Evolutionary conservation across 108 stramenopile species (phyloP).

Genomic region (Hondaea fermentalgiana): DNA sequence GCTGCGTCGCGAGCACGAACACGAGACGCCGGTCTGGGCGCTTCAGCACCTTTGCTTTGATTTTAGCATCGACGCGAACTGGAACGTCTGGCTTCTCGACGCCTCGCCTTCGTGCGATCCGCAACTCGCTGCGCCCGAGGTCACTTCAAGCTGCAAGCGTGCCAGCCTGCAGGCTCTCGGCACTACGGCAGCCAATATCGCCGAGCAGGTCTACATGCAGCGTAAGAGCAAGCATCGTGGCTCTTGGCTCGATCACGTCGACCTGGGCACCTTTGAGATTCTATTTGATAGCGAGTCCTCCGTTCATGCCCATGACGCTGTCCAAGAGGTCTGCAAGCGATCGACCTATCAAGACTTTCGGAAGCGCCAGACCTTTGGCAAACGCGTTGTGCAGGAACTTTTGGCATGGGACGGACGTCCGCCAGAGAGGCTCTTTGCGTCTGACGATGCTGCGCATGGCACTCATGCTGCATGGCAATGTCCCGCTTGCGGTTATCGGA

Average conservation of each 20-base stretch:
- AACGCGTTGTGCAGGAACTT: background rate
- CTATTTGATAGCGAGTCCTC: background rate
- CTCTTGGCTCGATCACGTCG: background rate
- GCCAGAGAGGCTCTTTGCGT: background rate
- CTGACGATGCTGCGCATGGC: background rate
- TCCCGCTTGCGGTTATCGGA: background rate
- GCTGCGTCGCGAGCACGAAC: constrained; percentile 5
- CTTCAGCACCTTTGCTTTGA: constrained; percentile 3
- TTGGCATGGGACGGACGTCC: background rate
- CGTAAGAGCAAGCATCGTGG: background rate
- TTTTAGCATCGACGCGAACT: background rate
- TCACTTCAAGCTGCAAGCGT: background rate
- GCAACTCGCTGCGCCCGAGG: background rate
- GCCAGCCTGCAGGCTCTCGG: background rate
- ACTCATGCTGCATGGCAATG: background rate
- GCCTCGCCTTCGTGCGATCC: background rate
- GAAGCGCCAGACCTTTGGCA: constrained; percentile 1
- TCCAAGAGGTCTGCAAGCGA: background rate
- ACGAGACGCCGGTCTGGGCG: background rate
- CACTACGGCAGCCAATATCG: background rate
- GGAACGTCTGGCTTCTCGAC: constrained; percentile 17
- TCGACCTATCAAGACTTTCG: constrained; percentile 1
- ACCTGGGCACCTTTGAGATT: background rate
- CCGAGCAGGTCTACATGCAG: background rate
- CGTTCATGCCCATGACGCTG: background rate